A percentile compares a stretch with the other conserved stretches of the same genome.
Conservation (phyloP, 352 stramenopile genomes). For the Globisporangium emineosum region DNA sequence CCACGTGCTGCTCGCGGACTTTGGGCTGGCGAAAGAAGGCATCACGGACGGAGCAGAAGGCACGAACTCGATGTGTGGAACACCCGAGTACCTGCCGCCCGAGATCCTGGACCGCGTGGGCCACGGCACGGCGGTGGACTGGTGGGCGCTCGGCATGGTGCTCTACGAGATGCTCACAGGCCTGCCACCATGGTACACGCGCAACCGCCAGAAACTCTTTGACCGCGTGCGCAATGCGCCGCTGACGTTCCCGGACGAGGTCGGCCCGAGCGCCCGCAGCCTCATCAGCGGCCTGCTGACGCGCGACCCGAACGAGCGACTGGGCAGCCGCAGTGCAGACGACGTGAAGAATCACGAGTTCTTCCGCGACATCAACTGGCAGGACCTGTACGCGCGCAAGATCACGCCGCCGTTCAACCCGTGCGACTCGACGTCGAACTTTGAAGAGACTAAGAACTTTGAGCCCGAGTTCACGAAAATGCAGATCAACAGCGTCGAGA, state of each 20-base stretch:
- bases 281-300: conserved; percentile 84
- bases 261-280: conserved; percentile 62
- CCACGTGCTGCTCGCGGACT: conserved; percentile 81
- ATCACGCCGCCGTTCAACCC: conserved; percentile 84
- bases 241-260: conserved; percentile 86
- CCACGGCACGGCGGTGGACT: conserved; percentile 90
- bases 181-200: conserved; percentile 91
- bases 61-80: conserved; percentile 89
- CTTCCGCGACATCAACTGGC: conserved; percentile 80
- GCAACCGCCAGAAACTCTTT: conserved; percentile 91
- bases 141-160: conserved; percentile 91
- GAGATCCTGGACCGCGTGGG: conserved; percentile 89
- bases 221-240: conserved; percentile 86
- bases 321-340: conserved; percentile 72
- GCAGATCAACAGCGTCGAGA: conserved; percentile 85
- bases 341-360: conserved; percentile 87
- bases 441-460: conserved; percentile 88
- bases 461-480: conserved; percentile 90
- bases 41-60: conserved; percentile 81
- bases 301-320: conserved; percentile 73
- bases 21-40: conserved; percentile 86
- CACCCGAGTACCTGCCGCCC: conserved; percentile 91
- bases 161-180: conserved; percentile 95
- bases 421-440: conserved; percentile 52
- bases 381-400: conserved; percentile 81